Evolutionary conservation across 1,139 yeast species (phyloP).

Genomic region (Saccharomycopsis hybrid): DNA sequence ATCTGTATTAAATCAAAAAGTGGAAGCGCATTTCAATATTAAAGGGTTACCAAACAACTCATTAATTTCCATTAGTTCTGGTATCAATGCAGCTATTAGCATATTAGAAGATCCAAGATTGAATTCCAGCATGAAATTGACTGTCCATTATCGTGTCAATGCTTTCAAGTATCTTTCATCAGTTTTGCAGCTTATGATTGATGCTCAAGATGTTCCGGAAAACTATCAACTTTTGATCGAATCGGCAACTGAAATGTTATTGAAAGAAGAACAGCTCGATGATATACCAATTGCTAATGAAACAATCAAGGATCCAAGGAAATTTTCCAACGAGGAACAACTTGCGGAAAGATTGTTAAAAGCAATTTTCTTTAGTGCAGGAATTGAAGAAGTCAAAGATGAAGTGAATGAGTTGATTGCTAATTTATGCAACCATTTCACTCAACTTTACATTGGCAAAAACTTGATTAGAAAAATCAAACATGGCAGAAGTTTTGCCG

Average conservation of each 20-base stretch:
- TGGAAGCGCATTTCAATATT: slow-evolving; percentile 57
- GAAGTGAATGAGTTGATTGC: slow-evolving; percentile 60
- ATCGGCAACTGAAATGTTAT: slow-evolving; percentile 13
- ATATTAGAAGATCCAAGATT: slow-evolving; percentile 45
- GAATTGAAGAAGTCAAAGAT: slow-evolving; percentile 65
- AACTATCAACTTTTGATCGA: slow-evolving; percentile 34
- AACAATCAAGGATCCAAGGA: slow-evolving; percentile 36
- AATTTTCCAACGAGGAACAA: slow-evolving; percentile 49
- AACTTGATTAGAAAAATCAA: slow-evolving; percentile 68
- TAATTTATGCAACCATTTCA: slow-evolving; percentile 72
- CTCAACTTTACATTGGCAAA: slow-evolving; percentile 68
- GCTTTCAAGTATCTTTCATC: slow-evolving; percentile 59
- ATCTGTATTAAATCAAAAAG: slow-evolving; percentile 60
- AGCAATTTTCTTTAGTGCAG: slow-evolving; percentile 66
- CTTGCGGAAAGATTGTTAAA: slow-evolving; percentile 49
- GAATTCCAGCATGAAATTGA: slow-evolving; percentile 5
- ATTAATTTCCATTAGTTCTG: slow-evolving; percentile 77
- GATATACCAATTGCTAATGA: slow-evolving; percentile 3
- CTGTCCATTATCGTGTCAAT: slow-evolving; percentile 50
- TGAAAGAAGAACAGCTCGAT: not conserved
- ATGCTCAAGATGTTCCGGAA: slow-evolving; percentile 46
- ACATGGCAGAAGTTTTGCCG: slow-evolving; percentile 63
- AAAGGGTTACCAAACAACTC: slow-evolving; percentile 61
- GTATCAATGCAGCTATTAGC: slow-evolving; percentile 63
- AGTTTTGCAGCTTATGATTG: slow-evolving; percentile 54